Evolutionary conservation across 305 asterid species (phyloP).

Genomic region (Plantago lanceolata): DNA sequence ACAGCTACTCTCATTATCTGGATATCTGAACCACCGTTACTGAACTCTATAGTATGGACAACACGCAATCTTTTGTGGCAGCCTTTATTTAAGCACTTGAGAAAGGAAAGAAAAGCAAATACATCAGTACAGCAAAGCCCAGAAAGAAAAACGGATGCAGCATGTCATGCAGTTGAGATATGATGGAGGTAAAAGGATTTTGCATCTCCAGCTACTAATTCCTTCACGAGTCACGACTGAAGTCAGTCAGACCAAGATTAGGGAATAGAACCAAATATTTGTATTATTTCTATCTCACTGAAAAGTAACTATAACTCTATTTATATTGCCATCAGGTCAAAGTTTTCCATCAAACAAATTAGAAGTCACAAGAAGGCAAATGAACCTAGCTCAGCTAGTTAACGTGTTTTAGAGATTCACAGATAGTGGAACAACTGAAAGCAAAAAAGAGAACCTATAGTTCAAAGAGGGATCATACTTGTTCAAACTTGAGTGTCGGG

Average conservation of each 20-base stretch:
- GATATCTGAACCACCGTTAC: slow-evolving; percentile 84
- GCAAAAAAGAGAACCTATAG: slow-evolving; percentile 21
- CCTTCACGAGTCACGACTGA: too few species aligned
- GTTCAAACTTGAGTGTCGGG: slow-evolving; percentile 90
- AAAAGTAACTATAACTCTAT: background rate
- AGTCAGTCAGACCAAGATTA: too few species aligned
- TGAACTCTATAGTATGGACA: slow-evolving; percentile 90
- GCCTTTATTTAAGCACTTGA: slow-evolving; percentile 91
- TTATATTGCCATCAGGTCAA: slow-evolving; percentile 10
- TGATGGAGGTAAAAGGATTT: background rate
- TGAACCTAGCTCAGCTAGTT: slow-evolving; percentile 3
- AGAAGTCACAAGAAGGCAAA: slow-evolving; percentile 13
- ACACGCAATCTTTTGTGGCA: slow-evolving; percentile 93
- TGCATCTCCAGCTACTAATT: too few species aligned
- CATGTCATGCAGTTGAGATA: too few species aligned
- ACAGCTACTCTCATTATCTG: slow-evolving; percentile 91
- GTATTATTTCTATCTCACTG: background rate
- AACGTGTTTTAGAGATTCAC: background rate
- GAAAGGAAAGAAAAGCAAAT: slow-evolving; percentile 9
- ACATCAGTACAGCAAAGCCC: background rate
- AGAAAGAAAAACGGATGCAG: background rate
- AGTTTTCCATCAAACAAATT: background rate
- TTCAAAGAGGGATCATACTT: slow-evolving; percentile 44
- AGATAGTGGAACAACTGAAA: slow-evolving; percentile 1
- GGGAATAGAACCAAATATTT: background rate